Conservation (phyloP, 805 yeast genomes). For the Clavispora santaluciae region DNA sequence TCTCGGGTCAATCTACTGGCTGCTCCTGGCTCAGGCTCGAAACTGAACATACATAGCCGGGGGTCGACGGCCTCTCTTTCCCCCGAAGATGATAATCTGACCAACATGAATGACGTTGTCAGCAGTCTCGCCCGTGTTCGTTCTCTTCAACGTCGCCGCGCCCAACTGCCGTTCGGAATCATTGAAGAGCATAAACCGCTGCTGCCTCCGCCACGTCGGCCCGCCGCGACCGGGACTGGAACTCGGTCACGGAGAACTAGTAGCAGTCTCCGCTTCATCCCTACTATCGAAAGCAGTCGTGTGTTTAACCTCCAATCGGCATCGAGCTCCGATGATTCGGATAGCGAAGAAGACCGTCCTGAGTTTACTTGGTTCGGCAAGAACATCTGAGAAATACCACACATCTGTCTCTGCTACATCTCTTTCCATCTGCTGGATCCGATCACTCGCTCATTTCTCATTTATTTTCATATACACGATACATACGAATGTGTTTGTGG, state of each 20-base stretch:
- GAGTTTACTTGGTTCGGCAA: not conserved
- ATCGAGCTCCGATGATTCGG: not conserved
- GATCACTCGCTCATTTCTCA: too few relatives aligned
- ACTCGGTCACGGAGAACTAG: not conserved
- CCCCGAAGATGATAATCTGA: slow-evolving; percentile 11
- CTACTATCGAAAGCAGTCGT: not conserved
- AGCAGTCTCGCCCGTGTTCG: slow-evolving; percentile 13
- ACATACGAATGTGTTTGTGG: too few relatives aligned
- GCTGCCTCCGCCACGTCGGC: slow-evolving; percentile 12
- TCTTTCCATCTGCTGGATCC: too few relatives aligned
- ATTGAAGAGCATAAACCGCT: slow-evolving; percentile 1
- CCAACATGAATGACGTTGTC: slow-evolving; percentile 15
- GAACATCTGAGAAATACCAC: not conserved
- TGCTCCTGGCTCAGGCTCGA: not conserved
- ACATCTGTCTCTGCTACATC: not conserved
- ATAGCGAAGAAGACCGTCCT: not conserved
- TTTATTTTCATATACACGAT: too few relatives aligned
- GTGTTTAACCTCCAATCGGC: not conserved
- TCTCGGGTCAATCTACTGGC: not conserved
- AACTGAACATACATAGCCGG: not conserved
- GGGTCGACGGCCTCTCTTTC: slow-evolving; percentile 9
- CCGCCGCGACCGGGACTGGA: not conserved
- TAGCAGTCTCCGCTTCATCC: not conserved
- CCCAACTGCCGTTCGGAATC: slow-evolving; percentile 5
- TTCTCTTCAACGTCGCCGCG: slow-evolving; percentile 15